Percentiles rank a stretch among this genome's conserved stretches.
Conservation (phyloP, 768 basidiomycete species). For the Neoboletus brunneissimus region DNA sequence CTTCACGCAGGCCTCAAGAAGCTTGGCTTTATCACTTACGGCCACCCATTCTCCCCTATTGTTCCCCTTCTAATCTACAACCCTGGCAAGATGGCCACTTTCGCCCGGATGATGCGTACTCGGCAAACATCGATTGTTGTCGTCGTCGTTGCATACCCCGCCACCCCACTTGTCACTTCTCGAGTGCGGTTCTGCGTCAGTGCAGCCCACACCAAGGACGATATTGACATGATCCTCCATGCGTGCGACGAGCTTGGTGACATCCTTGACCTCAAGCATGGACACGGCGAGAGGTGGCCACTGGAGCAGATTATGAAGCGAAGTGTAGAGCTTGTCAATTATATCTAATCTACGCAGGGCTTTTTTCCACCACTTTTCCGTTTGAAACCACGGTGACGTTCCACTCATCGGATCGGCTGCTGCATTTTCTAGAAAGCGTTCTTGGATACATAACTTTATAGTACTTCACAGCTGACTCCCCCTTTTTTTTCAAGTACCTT, state of each 20-base stretch:
- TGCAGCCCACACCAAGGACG: conserved; percentile 95
- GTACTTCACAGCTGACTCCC: conserved; percentile 11
- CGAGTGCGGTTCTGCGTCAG: conserved; percentile 94
- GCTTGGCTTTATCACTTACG: conserved; percentile 96
- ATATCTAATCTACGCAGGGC: conserved; percentile 15
- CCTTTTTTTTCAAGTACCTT: conserved; percentile 12
- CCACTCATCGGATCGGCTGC: neutral
- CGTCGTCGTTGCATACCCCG: conserved; percentile 89
- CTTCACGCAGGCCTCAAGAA: conserved; percentile 81
- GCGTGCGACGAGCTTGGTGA: conserved; percentile 94
- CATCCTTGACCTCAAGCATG: conserved; percentile 86
- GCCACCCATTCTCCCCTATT: conserved; percentile 87
- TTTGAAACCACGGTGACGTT: conserved; percentile 1
- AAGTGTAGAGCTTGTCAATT: conserved; percentile 72
- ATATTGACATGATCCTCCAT: conserved; percentile 79
- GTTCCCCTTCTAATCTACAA: conserved; percentile 91
- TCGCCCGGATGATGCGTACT: conserved; percentile 82
- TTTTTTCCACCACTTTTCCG: neutral
- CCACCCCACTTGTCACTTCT: conserved; percentile 83
- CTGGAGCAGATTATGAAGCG: conserved; percentile 68
- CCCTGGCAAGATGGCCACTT: conserved; percentile 90
- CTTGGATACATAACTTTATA: conserved; percentile 28
- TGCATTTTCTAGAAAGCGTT: conserved; percentile 7
- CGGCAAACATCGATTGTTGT: conserved; percentile 78
- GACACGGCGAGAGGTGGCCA: conserved; percentile 66